Evolutionary conservation across 2,329 filamentous ascomycete species (phyloP), one percentile per base, ranked within the genome.

Genomic region (Trichoderma guizhouense): DNA sequence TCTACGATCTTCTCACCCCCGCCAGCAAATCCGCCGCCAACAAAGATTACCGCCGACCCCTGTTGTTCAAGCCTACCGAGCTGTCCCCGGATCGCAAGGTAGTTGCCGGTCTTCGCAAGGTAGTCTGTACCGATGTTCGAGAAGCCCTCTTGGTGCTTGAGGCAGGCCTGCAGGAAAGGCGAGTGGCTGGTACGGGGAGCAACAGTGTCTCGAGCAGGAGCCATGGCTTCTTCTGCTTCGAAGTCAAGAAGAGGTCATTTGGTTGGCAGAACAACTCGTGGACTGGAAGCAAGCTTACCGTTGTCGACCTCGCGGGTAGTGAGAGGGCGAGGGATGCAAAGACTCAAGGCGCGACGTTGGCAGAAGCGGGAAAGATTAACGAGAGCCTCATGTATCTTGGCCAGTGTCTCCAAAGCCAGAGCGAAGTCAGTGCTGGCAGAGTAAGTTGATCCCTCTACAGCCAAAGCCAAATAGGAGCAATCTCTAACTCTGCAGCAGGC

Each of bases 361-460:
- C 93, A 0, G 96, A 99, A 83, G 96, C 95, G 43, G 96, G 96
- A 68, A 98, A 98, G 83, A 99, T 99, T 80, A 99, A 99, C 78
- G 95, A 98, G 81, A 97, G 93, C 78, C 84, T 99, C 79, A 99
- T 99, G 96, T 98, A 98, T 79, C 87, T 99, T 1, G 96, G 96
- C 0, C 96, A 98, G 79, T 99, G 96, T 79, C 87, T 99, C 76
- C 95, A 98, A 79, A 95, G 97, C 87, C 95, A 98, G 80, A 95
- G 92, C 72, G 93, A 95, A 76, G 87, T 91, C 36, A 91, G 86
- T 74, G 91, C 90, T 14, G 89, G 87, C 79, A 95, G 93, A 88
- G 92, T 93, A 85, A 61, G 79, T 73, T 62, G 1, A 4, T 14
- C 4, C 24, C 3, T 6, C 5, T 7, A 7, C 51, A 7, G 39